Percentiles rank a stretch among this genome's conserved stretches.
phyloP scores from a whole-genome alignment of 2,329 filamentous ascomycete genomes.

The Fusarium heterosporum region DNA sequence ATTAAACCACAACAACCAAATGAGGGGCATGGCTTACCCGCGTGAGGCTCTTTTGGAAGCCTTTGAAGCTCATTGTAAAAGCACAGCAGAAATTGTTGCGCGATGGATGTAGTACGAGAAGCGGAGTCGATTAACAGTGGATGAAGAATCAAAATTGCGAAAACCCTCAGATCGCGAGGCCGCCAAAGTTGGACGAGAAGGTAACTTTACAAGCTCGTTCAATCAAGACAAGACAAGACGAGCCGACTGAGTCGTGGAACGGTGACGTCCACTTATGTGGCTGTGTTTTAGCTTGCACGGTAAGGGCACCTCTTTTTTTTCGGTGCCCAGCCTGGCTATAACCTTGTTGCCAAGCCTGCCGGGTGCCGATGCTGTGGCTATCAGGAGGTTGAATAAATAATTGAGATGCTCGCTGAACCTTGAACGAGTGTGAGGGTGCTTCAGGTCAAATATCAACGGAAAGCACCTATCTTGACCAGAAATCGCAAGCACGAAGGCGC shows the following conservation, averaged over 20 bases:
- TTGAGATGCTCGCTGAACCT: neutral
- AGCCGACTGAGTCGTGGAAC: constrained; percentile 24
- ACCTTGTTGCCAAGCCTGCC: constrained; percentile 30
- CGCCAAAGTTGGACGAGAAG: constrained; percentile 45
- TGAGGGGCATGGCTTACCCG: constrained; percentile 71
- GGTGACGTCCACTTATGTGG: constrained; percentile 52
- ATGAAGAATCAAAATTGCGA: constrained; percentile 26
- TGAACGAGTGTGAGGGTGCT: neutral
- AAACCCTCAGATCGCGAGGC: constrained; percentile 44
- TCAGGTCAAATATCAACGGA: neutral
- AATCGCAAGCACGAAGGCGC: neutral
- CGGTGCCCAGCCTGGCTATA: constrained; percentile 33
- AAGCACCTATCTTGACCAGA: neutral
- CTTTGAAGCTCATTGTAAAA: constrained; percentile 90
- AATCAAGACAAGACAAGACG: constrained; percentile 38
- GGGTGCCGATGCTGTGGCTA: constrained; percentile 35
- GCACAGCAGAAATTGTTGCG: constrained; percentile 17
- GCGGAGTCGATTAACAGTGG: constrained; percentile 15
- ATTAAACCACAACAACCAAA: constrained; percentile 27
- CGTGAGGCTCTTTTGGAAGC: constrained; percentile 88
- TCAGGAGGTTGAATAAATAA: constrained; percentile 23
- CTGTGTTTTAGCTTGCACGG: constrained; percentile 37
- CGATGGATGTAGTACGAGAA: constrained; percentile 9
- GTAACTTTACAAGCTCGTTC: constrained; percentile 40
- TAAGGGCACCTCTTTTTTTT: constrained; percentile 27